Base-by-base conservation (phyloP, 768 basidiomycete genomes). In the Suillus discolor region DNA sequence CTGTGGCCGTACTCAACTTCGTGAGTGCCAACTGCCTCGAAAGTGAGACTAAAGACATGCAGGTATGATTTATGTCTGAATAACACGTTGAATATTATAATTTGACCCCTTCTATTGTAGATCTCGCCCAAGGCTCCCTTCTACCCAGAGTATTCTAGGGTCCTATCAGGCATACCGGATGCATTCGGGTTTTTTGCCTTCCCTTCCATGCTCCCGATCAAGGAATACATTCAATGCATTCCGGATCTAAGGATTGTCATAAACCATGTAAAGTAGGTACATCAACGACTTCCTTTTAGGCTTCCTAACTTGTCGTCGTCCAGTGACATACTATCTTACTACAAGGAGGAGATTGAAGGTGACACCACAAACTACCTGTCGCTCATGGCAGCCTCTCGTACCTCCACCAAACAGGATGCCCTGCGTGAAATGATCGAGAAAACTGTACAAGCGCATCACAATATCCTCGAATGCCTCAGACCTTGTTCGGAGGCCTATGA, bases 271-370 rank as follows among this genome's bases (percentile, higher is more conserved):
- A 51, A 51, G 49, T 51, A 51, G 4, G n/a, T 25, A 13, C 25
- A 7, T 13, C 51, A 6, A 25, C 8, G 1, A 51, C 25, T 12
- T 51, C 15, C 7, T 28, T 4, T 23, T 6, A 28, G 25, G 4
- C 23, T 15, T 51, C 25, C 47, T 49, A n/a, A 49, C 23, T 4
- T 51, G 20, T n/a, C 12, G 23, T 34, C 34, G 1, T 49, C 16
- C 18, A 42, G 81, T 64, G 81, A 83, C 42, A 68, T 82, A 36
- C 67, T 81, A 2, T 81, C 77, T 0, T 82, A 82, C 62, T 79
- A 82, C 65, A 76, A 82, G 64, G 82, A 83, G 72, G 81, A 82
- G 61, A 62, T 72, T 2, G 72, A 62, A 0, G 76, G 74, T 3
- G 82, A 82, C 61, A 64, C 66, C 6, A 72, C 74, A 42, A 82